A percentile compares a stretch with the other conserved stretches of the same genome.
phyloP scores from a whole-genome alignment of 805 yeast species.

The Cyberlindnera xishuangbannaensis region DNA sequence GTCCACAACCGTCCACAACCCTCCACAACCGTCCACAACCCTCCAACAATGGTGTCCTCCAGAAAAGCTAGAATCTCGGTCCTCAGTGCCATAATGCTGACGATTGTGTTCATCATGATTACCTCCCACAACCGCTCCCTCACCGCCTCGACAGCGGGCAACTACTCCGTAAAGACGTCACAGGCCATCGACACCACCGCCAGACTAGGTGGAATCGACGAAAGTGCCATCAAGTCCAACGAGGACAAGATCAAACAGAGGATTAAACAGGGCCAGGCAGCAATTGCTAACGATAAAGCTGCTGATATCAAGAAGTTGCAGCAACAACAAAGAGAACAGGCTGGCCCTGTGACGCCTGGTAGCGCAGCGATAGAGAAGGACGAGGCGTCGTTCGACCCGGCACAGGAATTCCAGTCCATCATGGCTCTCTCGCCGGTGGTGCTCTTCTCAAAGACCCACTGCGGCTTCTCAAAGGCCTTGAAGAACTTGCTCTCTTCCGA shows the following conservation, averaged over 20 bases:
- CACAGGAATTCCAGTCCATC: conserved; percentile 49
- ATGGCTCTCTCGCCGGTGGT: conserved; percentile 59
- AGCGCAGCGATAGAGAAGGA: conserved; percentile 5
- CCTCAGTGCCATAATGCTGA: conserved; percentile 34
- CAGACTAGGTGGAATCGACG: conserved; percentile 34
- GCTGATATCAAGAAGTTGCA: conserved; percentile 6
- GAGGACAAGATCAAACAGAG: conserved; percentile 27
- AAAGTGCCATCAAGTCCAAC: conserved; percentile 33
- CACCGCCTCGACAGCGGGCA: conserved; percentile 1
- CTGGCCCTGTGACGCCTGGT: conserved; percentile 1
- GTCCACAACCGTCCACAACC: too few relatives aligned
- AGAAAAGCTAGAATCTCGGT: conserved; percentile 37
- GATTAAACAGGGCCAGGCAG: conserved; percentile 7
- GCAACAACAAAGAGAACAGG: conserved; percentile 1
- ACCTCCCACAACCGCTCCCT: conserved; percentile 21
- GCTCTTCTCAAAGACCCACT: conserved; percentile 46
- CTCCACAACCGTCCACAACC: too few relatives aligned
- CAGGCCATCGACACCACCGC: conserved; percentile 12
- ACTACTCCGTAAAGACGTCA: not conserved
- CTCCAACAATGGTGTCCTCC: conserved; percentile 16
- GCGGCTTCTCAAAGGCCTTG: conserved; percentile 74
- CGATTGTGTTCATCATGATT: conserved; percentile 32
- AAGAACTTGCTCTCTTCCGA: conserved; percentile 59
- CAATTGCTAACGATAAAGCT: conserved; percentile 10
- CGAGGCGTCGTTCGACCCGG: conserved; percentile 37